phyloP scores from a whole-genome alignment of 2,329 filamentous ascomycete genomes.

The Pseudocercospora fuligena region DNA sequence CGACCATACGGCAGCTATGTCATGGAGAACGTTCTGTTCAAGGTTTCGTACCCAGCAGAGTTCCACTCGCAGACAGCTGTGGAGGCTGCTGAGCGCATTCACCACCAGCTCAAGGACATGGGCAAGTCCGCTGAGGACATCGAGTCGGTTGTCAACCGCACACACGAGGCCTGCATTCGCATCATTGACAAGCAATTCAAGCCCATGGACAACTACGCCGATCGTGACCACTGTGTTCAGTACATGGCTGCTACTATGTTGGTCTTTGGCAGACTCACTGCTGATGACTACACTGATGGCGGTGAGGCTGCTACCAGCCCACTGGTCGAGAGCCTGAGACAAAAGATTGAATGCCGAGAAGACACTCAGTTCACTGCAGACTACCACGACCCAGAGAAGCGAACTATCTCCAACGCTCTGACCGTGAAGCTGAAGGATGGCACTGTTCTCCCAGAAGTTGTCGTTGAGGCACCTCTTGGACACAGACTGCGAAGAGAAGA shows the following conservation, averaged over 20 bases:
- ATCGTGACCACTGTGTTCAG: slow-evolving; percentile 99
- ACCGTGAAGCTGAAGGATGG: slow-evolving; percentile 95
- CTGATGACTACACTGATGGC: slow-evolving; percentile 91
- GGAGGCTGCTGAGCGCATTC: slow-evolving; percentile 88
- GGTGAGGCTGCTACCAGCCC: slow-evolving; percentile 88
- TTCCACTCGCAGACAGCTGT: slow-evolving; percentile 99
- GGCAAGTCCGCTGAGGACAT: slow-evolving; percentile 95
- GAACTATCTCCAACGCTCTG: slow-evolving; percentile 95
- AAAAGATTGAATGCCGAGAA: slow-evolving; percentile 95
- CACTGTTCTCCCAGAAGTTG: slow-evolving; percentile 85
- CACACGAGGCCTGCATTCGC: slow-evolving; percentile 96
- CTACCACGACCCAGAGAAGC: slow-evolving; percentile 91
- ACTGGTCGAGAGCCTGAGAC: slow-evolving; percentile 86
- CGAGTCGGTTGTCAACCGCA: slow-evolving; percentile 89
- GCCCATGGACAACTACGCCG: slow-evolving; percentile 99
- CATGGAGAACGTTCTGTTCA: slow-evolving; percentile 99
- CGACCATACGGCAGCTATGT: slow-evolving; percentile 96
- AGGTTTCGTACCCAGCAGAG: slow-evolving; percentile 97
- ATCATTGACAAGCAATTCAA: slow-evolving; percentile 99
- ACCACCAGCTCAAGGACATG: slow-evolving; percentile 77
- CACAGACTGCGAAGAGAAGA: slow-evolving; percentile 86
- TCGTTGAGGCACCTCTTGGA: slow-evolving; percentile 91
- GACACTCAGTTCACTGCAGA: slow-evolving; percentile 87
- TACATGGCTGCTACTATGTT: slow-evolving; percentile 99
- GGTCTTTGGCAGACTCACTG: slow-evolving; percentile 89